Evolutionary conservation across 1,284 basidiomycete species (phyloP).

Genomic region (Pseudozyma hubeiensis): DNA sequence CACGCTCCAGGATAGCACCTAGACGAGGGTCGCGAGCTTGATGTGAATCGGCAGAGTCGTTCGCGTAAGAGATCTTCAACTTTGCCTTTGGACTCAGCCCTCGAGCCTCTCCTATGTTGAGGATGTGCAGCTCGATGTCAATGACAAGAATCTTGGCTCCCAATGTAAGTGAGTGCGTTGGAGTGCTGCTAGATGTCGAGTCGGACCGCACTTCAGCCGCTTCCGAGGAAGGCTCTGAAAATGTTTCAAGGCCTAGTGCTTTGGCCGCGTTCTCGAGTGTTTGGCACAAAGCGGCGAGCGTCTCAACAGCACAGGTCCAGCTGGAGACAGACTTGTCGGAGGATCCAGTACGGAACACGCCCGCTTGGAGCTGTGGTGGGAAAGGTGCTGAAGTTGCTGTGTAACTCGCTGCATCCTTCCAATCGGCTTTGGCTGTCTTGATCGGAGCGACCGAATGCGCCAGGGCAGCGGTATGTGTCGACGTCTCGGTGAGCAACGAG

Average conservation of each 20-base stretch:
- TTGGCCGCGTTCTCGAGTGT: conserved; percentile 27
- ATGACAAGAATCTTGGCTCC: conserved; percentile 54
- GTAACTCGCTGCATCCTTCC: neutral
- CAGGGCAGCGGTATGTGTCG: conserved; percentile 39
- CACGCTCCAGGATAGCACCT: conserved; percentile 26
- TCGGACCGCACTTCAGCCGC: conserved; percentile 4
- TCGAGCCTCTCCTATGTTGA: neutral
- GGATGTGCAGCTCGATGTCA: conserved; percentile 37
- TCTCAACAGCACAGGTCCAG: conserved; percentile 16
- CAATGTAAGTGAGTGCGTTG: conserved; percentile 37
- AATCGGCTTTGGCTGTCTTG: conserved; percentile 15
- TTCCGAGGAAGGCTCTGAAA: conserved; percentile 34
- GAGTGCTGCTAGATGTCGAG: neutral
- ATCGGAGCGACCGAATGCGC: conserved; percentile 41
- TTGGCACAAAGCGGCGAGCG: conserved; percentile 32
- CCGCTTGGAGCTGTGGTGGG: conserved; percentile 19
- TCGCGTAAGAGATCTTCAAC: conserved; percentile 49
- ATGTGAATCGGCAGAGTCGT: conserved; percentile 31
- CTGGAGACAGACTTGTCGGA: neutral
- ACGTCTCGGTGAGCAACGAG: conserved; percentile 43
- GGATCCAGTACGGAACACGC: conserved; percentile 9
- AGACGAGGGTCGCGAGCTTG: conserved; percentile 32
- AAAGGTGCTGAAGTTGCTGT: conserved; percentile 1
- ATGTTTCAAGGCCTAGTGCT: conserved; percentile 45
- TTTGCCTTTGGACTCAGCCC: conserved; percentile 21